Percentiles rank a stretch among this genome's conserved stretches.
Conservation (phyloP, 495 filamentous ascomycete genomes). For the Acidomyces sp. region DNA sequence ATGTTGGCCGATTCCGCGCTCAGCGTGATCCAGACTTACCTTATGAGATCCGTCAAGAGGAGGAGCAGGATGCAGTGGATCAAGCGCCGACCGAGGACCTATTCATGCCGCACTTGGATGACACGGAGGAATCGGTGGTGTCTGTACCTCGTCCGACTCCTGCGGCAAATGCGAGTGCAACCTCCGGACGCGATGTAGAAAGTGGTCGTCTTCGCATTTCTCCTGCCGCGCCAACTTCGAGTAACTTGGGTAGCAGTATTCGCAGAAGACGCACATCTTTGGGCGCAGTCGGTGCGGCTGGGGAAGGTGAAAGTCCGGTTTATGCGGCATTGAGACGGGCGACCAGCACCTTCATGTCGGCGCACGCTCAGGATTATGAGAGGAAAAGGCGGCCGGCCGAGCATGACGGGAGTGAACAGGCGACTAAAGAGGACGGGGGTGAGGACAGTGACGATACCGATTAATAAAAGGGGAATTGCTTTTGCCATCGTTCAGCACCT, state of each 20-base stretch:
- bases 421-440: slow-evolving; percentile 22
- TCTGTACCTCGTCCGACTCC: no score
- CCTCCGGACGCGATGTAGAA: not conserved
- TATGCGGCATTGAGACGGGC: slow-evolving; percentile 32
- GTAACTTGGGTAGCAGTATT: no score
- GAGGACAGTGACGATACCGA: slow-evolving; percentile 19
- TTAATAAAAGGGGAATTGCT: no score
- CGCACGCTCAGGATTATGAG: slow-evolving; percentile 83
- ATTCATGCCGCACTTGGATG: not conserved
- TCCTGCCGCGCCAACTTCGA: no score
- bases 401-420: slow-evolving; percentile 8
- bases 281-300: not conserved
- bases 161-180: not conserved
- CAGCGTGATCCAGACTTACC: slow-evolving; percentile 69
- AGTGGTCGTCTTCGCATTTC: not conserved
- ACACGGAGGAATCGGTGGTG: not conserved
- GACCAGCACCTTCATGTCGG: slow-evolving; percentile 51
- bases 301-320: slow-evolving; percentile 8
- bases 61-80: slow-evolving; percentile 13
- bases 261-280: not conserved
- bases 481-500: no score
- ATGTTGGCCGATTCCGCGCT: slow-evolving; percentile 68
- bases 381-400: slow-evolving; percentile 44
- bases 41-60: slow-evolving; percentile 33
- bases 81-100: not conserved